Conservation (phyloP, 2,329 filamentous ascomycete genomes). For the Penicillium sp. region DNA sequence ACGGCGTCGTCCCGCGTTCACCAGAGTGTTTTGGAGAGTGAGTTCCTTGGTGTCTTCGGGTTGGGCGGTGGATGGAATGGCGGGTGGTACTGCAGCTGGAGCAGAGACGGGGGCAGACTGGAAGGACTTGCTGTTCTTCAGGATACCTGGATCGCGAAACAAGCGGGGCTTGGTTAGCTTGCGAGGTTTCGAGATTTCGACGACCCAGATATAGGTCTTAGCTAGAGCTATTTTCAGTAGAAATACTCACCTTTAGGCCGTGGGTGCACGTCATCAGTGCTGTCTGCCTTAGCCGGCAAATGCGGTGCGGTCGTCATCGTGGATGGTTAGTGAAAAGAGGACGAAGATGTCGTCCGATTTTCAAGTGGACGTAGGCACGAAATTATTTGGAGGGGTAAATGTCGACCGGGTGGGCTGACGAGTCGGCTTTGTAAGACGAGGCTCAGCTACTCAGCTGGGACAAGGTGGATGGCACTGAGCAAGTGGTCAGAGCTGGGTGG, state of each 20-base stretch:
- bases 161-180: constrained; percentile 1
- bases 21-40: constrained; percentile 90
- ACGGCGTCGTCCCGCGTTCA: constrained; percentile 87
- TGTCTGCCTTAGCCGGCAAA: constrained; percentile 41
- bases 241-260: constrained; percentile 50
- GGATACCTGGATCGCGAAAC: constrained; percentile 69
- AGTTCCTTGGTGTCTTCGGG: constrained; percentile 76
- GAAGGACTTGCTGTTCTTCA: constrained; percentile 81
- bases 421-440: constrained; percentile 22
- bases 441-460: constrained; percentile 18
- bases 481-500: neutral
- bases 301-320: constrained; percentile 33
- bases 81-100: constrained; percentile 42
- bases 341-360: constrained; percentile 26
- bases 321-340: constrained; percentile 10
- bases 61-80: constrained; percentile 48
- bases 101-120: constrained; percentile 60
- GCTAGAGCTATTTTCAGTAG: neutral
- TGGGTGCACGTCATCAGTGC: constrained; percentile 42
- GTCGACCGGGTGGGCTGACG: constrained; percentile 11
- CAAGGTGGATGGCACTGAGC: neutral
- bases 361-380: constrained; percentile 24
- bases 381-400: constrained; percentile 22
- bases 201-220: neutral
- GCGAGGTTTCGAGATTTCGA: neutral